Evolutionary conservation across 345 rosid species (phyloP).

Genomic region (Eucalyptus pumila): DNA sequence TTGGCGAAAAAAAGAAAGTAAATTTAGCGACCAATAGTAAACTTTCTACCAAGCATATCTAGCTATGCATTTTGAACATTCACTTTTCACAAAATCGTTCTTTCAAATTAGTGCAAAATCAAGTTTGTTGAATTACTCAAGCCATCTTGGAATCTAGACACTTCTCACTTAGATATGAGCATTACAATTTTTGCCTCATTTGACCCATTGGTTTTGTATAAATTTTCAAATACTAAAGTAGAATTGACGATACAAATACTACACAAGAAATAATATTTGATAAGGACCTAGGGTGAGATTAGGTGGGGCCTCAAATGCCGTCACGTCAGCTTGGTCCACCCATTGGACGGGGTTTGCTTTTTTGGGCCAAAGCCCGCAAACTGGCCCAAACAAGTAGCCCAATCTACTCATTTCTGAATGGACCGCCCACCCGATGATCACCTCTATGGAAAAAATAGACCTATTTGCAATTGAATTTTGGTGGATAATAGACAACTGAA

Average conservation of each 20-base stretch:
- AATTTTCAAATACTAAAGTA: too few species aligned
- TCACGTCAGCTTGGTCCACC: neutral
- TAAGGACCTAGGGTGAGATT: neutral
- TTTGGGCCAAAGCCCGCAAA: neutral
- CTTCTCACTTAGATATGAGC: neutral
- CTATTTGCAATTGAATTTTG: neutral
- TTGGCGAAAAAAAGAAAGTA: rapidly evolving
- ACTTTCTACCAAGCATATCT: neutral
- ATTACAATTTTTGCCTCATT: neutral
- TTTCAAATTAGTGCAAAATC: neutral
- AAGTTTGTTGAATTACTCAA: neutral
- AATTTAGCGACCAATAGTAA: neutral
- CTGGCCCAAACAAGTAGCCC: neutral
- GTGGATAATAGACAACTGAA: neutral
- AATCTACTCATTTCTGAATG: neutral
- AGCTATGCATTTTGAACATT: neutral
- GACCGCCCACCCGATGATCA: neutral
- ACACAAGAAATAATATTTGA: neutral
- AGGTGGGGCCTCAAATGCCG: neutral
- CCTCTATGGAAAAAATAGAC: neutral
- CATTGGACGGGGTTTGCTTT: neutral
- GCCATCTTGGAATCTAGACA: neutral
- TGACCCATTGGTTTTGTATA: too few species aligned
- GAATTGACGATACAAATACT: neutral
- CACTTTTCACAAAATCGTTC: neutral